These are phyloP conservation scores for Neoboletus magnificus DNA, from an alignment of 768 basidiomycete genomes.

Conservation along the genomic window DNA sequence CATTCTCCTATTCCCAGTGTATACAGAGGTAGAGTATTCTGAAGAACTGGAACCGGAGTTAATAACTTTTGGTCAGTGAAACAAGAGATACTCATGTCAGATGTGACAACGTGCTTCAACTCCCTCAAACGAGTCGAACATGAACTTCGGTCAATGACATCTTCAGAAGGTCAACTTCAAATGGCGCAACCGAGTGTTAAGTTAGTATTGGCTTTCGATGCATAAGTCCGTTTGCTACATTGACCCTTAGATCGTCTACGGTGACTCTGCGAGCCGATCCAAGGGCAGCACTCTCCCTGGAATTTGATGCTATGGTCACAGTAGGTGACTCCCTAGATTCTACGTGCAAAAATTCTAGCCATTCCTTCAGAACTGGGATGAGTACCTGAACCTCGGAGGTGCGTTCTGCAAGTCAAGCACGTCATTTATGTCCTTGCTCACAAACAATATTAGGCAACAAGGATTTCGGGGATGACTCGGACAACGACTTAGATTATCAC, in stretches of 20 bases:
- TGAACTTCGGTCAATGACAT: slow-evolving; percentile 50
- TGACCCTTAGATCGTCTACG: slow-evolving; percentile 41
- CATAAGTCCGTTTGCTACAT: not conserved
- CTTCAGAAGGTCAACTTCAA: slow-evolving; percentile 55
- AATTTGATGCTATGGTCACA: slow-evolving; percentile 63
- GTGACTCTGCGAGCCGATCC: slow-evolving; percentile 55
- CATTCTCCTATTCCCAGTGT: slow-evolving; percentile 32
- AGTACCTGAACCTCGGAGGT: slow-evolving; percentile 52
- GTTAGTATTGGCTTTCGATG: slow-evolving; percentile 37
- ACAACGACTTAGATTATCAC: slow-evolving; percentile 45
- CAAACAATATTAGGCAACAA: slow-evolving; percentile 5
- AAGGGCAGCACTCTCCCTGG: slow-evolving; percentile 44
- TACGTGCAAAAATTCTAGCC: not conserved
- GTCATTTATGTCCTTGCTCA: not conserved
- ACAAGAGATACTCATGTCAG: slow-evolving; percentile 77
- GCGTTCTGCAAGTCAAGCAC: slow-evolving; percentile 8
- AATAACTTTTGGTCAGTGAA: slow-evolving; percentile 50
- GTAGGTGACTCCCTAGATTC: slow-evolving; percentile 36
- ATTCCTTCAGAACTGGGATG: slow-evolving; percentile 55
- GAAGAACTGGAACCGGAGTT: not conserved
- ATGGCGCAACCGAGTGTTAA: slow-evolving; percentile 65
- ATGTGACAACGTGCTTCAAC: slow-evolving; percentile 75
- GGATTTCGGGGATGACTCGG: slow-evolving; percentile 34
- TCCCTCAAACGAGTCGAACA: slow-evolving; percentile 76
- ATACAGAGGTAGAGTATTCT: slow-evolving; percentile 41